Conservation (phyloP, 768 basidiomycete genomes). For the Tephrocybe sp. region DNA sequence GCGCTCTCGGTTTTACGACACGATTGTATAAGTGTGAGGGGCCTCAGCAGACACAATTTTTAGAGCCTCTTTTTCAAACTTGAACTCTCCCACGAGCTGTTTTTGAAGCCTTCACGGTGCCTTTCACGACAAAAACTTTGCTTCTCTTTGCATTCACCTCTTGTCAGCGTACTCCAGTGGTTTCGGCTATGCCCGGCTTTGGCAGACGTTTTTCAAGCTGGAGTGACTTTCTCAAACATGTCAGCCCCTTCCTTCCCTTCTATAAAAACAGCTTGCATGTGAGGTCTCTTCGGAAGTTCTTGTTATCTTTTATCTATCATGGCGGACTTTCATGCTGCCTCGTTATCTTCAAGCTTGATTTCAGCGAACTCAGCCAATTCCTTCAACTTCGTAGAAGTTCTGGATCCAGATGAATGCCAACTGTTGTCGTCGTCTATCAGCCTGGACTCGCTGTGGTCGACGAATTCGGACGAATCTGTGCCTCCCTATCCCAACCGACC, state of each 20-base stretch:
- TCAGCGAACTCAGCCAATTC: constrained; percentile 12
- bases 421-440: constrained; percentile 16
- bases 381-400: constrained; percentile 8
- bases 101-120: too few relatives aligned
- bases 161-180: too few relatives aligned
- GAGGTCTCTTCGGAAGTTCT: neutral
- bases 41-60: too few relatives aligned
- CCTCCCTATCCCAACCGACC: constrained; percentile 18
- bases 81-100: too few relatives aligned
- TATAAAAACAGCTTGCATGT: neutral
- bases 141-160: too few relatives aligned
- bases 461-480: constrained; percentile 15
- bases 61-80: too few relatives aligned
- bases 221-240: too few relatives aligned
- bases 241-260: constrained; percentile 2
- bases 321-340: neutral
- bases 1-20: too few relatives aligned
- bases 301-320: constrained; percentile 10
- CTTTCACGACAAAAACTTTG: too few relatives aligned
- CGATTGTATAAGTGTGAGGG: too few relatives aligned
- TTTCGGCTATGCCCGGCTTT: too few relatives aligned
- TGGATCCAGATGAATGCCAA: constrained; percentile 13
- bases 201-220: neutral
- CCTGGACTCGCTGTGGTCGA: constrained; percentile 16
- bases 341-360: constrained; percentile 1